Percentiles rank a stretch among this genome's conserved stretches.
These are phyloP conservation scores for Cryptomeria japonica DNA, from an alignment of 75 land plant species.

Conservation along the genomic window DNA sequence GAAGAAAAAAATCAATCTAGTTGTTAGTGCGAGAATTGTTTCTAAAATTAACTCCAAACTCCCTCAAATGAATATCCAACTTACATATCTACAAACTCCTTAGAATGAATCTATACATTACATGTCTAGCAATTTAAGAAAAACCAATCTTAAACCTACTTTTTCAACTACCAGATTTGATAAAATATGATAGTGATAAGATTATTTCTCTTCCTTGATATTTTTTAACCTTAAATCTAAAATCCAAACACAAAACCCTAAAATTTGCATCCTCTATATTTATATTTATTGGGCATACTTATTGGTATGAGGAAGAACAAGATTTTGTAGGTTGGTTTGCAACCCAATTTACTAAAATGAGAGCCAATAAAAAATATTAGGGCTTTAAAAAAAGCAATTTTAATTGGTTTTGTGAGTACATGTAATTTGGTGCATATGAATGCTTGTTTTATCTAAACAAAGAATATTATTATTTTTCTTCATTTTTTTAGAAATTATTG, in stretches of 20 bases:
- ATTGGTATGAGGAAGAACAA: neutral
- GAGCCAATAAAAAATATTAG: neutral
- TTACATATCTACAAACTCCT: too few relatives aligned
- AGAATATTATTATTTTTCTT: neutral
- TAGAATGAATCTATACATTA: too few relatives aligned
- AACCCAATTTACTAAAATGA: neutral
- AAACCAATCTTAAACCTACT: too few relatives aligned
- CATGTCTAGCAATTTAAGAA: too few relatives aligned
- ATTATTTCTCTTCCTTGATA: too few relatives aligned
- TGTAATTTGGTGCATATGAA: too few relatives aligned
- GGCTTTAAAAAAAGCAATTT: neutral
- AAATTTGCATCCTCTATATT: neutral
- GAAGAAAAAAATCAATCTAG: too few relatives aligned
- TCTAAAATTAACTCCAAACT: too few relatives aligned
- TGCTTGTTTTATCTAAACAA: neutral
- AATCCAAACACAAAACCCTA: neutral
- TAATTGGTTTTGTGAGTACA: neutral
- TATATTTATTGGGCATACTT: neutral
- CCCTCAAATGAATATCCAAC: too few relatives aligned
- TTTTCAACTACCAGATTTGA: too few relatives aligned
- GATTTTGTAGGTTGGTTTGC: neutral
- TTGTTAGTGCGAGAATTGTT: too few relatives aligned
- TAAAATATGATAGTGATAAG: too few relatives aligned
- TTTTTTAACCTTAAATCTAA: neutral
- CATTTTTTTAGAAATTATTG: constrained; percentile 18